phyloP scores from a whole-genome alignment of 768 basidiomycete species.

The Coprinopsis sp. region DNA sequence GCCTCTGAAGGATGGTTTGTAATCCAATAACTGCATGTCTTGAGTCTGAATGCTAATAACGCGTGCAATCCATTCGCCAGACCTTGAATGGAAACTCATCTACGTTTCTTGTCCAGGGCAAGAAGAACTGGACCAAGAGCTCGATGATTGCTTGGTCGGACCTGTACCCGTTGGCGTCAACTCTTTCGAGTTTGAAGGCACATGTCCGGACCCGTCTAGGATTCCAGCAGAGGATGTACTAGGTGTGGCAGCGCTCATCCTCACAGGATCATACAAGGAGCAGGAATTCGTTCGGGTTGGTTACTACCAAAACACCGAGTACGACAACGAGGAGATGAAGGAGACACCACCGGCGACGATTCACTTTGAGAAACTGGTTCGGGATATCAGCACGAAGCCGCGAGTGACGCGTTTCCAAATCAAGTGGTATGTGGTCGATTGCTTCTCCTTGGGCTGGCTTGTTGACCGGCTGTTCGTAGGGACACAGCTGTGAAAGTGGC shows the following conservation, averaged over 20 bases:
- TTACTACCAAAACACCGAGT: slow-evolving; percentile 99
- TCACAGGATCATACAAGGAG: slow-evolving; percentile 93
- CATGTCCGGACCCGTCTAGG: slow-evolving; percentile 74
- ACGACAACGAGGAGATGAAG: slow-evolving; percentile 92
- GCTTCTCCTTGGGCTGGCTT: not conserved
- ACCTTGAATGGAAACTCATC: slow-evolving; percentile 97
- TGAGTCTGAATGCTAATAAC: not conserved
- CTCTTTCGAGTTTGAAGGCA: slow-evolving; percentile 93
- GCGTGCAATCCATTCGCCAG: slow-evolving; percentile 32
- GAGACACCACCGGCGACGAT: slow-evolving; percentile 64
- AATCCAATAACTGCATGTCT: not conserved
- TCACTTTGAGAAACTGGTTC: slow-evolving; percentile 71
- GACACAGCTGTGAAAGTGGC: slow-evolving; percentile 51
- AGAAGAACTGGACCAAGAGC: slow-evolving; percentile 91
- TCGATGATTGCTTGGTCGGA: slow-evolving; percentile 96
- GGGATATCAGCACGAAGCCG: slow-evolving; percentile 89
- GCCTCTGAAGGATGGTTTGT: slow-evolving; percentile 75
- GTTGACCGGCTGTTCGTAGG: slow-evolving; percentile 34
- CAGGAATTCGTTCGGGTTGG: slow-evolving; percentile 99
- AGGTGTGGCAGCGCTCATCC: slow-evolving; percentile 94
- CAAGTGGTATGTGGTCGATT: slow-evolving; percentile 58
- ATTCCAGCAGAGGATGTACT: slow-evolving; percentile 90
- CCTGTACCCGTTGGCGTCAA: slow-evolving; percentile 97
- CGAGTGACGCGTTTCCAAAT: slow-evolving; percentile 92
- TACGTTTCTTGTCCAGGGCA: slow-evolving; percentile 93